Conservation (phyloP, 768 basidiomycete genomes). For the Lepiota brunneoincarnata region DNA sequence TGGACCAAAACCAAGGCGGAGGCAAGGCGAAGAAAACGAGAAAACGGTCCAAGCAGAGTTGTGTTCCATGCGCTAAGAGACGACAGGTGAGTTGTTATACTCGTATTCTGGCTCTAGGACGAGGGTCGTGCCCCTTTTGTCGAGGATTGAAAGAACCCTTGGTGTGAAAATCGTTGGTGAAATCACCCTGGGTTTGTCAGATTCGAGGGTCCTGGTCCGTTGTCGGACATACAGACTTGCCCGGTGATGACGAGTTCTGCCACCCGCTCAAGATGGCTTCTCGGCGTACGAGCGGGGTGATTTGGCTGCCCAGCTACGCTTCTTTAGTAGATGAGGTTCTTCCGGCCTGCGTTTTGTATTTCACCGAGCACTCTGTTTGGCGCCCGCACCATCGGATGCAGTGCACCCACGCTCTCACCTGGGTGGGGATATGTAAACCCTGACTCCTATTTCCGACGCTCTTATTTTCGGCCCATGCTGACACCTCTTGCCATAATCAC, state of each 20-base stretch:
- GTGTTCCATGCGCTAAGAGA: conserved; percentile 55
- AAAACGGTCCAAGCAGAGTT: conserved; percentile 46
- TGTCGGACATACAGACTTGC: not conserved
- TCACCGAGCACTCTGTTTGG: no score
- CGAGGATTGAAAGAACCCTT: not conserved
- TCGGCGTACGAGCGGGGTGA: no score
- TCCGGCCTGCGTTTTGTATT: no score
- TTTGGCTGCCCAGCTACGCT: no score
- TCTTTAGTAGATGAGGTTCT: no score
- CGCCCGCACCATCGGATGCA: no score
- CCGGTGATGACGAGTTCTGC: no score
- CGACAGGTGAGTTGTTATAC: conserved; percentile 38
- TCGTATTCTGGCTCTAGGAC: not conserved
- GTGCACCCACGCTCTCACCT: no score
- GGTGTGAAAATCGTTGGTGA: not conserved
- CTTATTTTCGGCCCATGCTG: not conserved
- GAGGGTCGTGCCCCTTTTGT: not conserved
- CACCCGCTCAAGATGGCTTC: no score
- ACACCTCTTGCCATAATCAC: not conserved
- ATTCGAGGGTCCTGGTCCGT: conserved; percentile 9
- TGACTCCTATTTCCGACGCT: conserved; percentile 3
- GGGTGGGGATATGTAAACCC: no score
- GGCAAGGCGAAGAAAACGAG: conserved; percentile 48
- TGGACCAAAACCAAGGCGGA: conserved; percentile 1
- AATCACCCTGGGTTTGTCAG: not conserved